phyloP scores from a whole-genome alignment of 371 early-diverging fungal genomes.

The Mortierella sp. region DNA sequence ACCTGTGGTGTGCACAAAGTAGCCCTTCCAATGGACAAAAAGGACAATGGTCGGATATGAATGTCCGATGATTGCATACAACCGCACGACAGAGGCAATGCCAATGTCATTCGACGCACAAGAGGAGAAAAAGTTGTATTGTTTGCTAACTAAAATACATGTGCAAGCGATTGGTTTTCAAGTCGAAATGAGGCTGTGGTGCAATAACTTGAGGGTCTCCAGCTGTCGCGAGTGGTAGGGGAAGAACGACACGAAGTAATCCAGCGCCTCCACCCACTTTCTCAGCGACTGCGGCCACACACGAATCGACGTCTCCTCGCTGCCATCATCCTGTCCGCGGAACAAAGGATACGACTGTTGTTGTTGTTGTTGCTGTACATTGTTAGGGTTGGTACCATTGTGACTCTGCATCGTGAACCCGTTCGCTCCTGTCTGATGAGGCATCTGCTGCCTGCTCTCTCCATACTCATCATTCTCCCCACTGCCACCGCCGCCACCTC shows the following conservation, averaged over 20 bases:
- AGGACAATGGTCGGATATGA: no score
- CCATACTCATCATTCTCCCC: constrained; percentile 24
- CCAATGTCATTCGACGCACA: no score
- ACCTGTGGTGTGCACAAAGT: no score
- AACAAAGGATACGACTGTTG: constrained; percentile 15
- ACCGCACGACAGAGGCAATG: no score
- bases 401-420: constrained; percentile 22
- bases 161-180: background rate
- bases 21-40: no score
- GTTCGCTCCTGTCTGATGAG: constrained; percentile 26
- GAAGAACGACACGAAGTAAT: constrained; percentile 61
- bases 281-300: constrained; percentile 56
- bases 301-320: constrained; percentile 25
- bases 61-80: no score
- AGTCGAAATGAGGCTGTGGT: constrained; percentile 52
- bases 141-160: background rate
- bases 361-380: constrained; percentile 28
- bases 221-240: constrained; percentile 59
- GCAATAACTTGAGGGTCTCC: constrained; percentile 54
- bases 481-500: background rate
- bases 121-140: background rate
- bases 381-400: background rate
- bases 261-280: constrained; percentile 60
- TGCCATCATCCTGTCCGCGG: constrained; percentile 1
- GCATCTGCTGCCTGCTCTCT: constrained; percentile 5